phyloP scores from a whole-genome alignment of 2,329 filamentous ascomycete species.

The Talaromyces funiculosus region DNA sequence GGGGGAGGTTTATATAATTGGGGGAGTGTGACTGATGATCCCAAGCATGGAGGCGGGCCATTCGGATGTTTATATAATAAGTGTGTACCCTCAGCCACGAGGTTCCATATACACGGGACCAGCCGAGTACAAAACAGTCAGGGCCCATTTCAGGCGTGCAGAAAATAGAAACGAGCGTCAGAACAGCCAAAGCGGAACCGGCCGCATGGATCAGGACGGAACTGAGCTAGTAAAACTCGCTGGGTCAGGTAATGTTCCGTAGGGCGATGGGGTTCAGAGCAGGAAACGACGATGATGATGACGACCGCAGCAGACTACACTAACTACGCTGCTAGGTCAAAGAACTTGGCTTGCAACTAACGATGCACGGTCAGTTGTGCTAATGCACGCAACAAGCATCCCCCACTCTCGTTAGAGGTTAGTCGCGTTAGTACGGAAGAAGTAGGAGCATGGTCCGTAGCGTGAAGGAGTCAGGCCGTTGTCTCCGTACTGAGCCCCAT shows the following conservation, averaged over 20 bases:
- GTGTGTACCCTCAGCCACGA: constrained; percentile 8
- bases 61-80: constrained; percentile 9
- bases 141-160: constrained; percentile 1
- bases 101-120: constrained; percentile 13
- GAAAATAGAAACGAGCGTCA: constrained; percentile 4
- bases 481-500: not conserved
- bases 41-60: constrained; percentile 2
- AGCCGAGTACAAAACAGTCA: constrained; percentile 11
- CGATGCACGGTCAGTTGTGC: not conserved
- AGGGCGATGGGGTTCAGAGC: not conserved
- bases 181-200: not conserved
- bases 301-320: constrained; percentile 1
- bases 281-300: not conserved
- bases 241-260: not conserved
- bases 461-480: not conserved
- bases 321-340: not conserved
- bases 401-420: constrained; percentile 5
- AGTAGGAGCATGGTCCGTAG: not conserved
- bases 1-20: not conserved
- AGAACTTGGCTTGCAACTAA: constrained; percentile 11
- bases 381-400: constrained; percentile 10
- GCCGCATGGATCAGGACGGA: not conserved
- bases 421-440: not conserved
- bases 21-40: not conserved
- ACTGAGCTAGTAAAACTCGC: not conserved